phyloP scores from a whole-genome alignment of 225 moss, liverwort and hornwort genomes.

The Pseudoscleropodium purum region DNA sequence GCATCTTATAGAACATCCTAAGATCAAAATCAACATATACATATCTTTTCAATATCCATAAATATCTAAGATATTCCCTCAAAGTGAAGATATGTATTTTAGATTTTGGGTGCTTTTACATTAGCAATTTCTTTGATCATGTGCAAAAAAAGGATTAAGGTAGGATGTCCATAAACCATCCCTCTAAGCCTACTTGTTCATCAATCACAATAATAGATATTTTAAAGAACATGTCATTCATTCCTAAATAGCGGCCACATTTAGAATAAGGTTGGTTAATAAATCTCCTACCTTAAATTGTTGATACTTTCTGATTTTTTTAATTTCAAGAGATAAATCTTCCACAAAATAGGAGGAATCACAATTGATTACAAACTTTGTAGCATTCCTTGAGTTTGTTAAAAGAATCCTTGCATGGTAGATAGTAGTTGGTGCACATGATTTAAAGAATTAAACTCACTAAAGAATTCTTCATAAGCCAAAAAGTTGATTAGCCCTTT shows the following conservation, averaged over 20 bases:
- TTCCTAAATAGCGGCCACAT: fast-evolving
- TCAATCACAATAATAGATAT: background rate
- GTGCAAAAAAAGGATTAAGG: no score
- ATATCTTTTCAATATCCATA: no score
- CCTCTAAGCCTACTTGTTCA: fast-evolving
- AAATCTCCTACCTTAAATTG: background rate
- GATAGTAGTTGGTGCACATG: background rate
- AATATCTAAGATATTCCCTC: no score
- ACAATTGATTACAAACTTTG: background rate
- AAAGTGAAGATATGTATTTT: no score
- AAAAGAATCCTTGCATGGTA: background rate
- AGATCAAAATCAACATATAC: no score
- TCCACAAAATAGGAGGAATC: background rate
- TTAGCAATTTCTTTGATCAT: no score
- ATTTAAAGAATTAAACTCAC: fast-evolving
- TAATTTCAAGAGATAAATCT: background rate
- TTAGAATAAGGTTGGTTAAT: background rate
- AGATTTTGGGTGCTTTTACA: no score
- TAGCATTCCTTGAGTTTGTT: fast-evolving
- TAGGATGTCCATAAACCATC: background rate
- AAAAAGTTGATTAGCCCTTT: fast-evolving
- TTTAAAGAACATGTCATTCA: background rate
- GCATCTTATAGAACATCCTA: no score
- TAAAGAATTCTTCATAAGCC: background rate
- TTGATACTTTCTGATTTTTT: background rate